Evolutionary conservation across 2,329 filamentous ascomycete species (phyloP), one percentile per base, ranked within the genome.

Genomic region (Fusarium humuli): DNA sequence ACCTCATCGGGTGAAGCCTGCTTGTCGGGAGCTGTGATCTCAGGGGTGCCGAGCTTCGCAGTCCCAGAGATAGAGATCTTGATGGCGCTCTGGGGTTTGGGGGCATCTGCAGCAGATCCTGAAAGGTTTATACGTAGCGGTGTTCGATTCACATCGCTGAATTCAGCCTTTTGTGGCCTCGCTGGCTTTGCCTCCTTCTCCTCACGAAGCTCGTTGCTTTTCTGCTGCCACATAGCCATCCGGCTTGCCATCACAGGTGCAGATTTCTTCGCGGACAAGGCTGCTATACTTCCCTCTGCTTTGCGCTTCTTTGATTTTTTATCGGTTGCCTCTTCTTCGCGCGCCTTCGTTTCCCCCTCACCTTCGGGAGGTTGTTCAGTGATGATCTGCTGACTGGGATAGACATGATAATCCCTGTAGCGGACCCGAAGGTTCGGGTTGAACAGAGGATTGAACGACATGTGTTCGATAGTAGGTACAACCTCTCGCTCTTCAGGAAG

Each of bases 401-500:
- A 95, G 3, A 90, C 90, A 25, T 90, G 87, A 54, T 90, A 86
- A 73, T 94, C 92, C 87, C 92, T 93, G 78, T 95, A 95, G 75
- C 90, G 90, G 44, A 94, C 85, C 64, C 89, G 88, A 61, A 92
- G 80, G 0, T 85, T 83, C 3, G 90, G 85, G 72, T 94, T 94
- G 70, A 88, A 89, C 3, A 93, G 83, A 3, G 92, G 91, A 32
- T 86, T 85, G 75, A 95, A 94, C 0, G 90, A 91, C 76, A 90
- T 90, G 47, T 81, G 84, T 16, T 88, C 85, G n/a, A 84, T 87
- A 20, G 86, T 86, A 1, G 86, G 82, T 7, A 84, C 84, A 3
- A 83, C 61, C 10, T 86, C 84, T 53, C 90, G 87, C 50, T 91
- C 84, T 45, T 92, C 90, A 1, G 92, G 92, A 14, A 94, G 88